Conservation (phyloP, 495 filamentous ascomycete genomes). For the Trichocladium antarcticum region DNA sequence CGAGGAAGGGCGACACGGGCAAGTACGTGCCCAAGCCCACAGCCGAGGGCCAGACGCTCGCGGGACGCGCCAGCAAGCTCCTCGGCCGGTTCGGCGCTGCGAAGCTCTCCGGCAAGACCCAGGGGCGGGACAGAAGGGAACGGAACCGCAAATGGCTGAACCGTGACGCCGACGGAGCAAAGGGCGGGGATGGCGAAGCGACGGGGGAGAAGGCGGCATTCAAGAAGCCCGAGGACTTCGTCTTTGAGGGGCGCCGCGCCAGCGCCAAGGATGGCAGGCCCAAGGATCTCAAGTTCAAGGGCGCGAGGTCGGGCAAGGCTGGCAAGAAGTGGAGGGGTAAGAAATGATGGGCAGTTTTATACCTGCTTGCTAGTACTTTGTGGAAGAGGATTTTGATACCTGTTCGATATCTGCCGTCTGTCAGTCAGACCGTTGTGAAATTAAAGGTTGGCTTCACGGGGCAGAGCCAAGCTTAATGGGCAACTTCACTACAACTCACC, state of each 20-base stretch:
- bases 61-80: conserved; percentile 72
- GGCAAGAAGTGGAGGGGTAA: not conserved
- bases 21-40: conserved; percentile 53
- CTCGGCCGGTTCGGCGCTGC: conserved; percentile 68
- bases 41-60: conserved; percentile 55
- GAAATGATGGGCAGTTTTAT: conserved; percentile 22
- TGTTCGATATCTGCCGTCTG: too few relatives aligned
- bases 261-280: conserved; percentile 50
- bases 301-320: conserved; percentile 17
- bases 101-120: conserved; percentile 37
- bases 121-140: conserved; percentile 25
- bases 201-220: not conserved
- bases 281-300: conserved; percentile 53
- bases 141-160: conserved; percentile 10
- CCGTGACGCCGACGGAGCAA: conserved; percentile 4
- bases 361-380: too few relatives aligned
- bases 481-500: too few relatives aligned
- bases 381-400: too few relatives aligned
- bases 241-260: conserved; percentile 87
- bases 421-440: too few relatives aligned
- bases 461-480: too few relatives aligned
- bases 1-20: conserved; percentile 17
- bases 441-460: too few relatives aligned
- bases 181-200: conserved; percentile 18
- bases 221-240: conserved; percentile 53